phyloP scores from a whole-genome alignment of 2,329 filamentous ascomycete species.

The Volutella citrinella region DNA sequence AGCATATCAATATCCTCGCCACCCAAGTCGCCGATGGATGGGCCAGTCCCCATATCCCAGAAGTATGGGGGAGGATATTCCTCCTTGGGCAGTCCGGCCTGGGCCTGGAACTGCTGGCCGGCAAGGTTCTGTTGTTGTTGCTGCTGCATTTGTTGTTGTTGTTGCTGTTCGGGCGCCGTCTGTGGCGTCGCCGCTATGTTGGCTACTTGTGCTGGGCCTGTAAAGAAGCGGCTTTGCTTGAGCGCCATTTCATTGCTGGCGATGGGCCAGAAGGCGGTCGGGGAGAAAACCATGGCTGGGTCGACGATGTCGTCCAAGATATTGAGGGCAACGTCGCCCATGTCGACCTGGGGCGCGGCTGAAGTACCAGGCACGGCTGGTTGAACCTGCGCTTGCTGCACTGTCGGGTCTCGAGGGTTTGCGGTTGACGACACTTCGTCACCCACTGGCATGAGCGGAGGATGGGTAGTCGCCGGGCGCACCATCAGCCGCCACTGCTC shows the following conservation, averaged over 20 bases:
- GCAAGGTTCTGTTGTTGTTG: conserved; percentile 7
- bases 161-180: conserved; percentile 1
- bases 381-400: conserved; percentile 11
- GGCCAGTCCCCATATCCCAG: too few species aligned
- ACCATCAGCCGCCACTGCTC: conserved; percentile 53
- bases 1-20: conserved; percentile 37
- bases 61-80: conserved; percentile 39
- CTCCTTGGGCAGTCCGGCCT: conserved; percentile 28
- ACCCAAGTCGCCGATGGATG: conserved; percentile 24
- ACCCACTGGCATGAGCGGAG: too few species aligned
- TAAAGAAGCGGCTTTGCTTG: too few species aligned
- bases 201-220: too few species aligned
- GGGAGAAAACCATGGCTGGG: conserved; percentile 10
- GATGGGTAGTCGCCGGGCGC: too few species aligned
- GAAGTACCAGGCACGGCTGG: too few species aligned
- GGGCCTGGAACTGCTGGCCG: conserved; percentile 12
- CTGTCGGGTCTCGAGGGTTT: conserved; percentile 16
- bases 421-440: conserved; percentile 9
- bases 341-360: conserved; percentile 20
- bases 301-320: conserved; percentile 22
- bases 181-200: too few species aligned
- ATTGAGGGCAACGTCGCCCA: conserved; percentile 29
- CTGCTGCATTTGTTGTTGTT: too few species aligned
- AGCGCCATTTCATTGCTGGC: too few species aligned
- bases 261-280: conserved; percentile 21